These are phyloP conservation scores for Zygoascus biomembranicola DNA, from an alignment of 805 yeast species.

Conservation along the genomic window DNA sequence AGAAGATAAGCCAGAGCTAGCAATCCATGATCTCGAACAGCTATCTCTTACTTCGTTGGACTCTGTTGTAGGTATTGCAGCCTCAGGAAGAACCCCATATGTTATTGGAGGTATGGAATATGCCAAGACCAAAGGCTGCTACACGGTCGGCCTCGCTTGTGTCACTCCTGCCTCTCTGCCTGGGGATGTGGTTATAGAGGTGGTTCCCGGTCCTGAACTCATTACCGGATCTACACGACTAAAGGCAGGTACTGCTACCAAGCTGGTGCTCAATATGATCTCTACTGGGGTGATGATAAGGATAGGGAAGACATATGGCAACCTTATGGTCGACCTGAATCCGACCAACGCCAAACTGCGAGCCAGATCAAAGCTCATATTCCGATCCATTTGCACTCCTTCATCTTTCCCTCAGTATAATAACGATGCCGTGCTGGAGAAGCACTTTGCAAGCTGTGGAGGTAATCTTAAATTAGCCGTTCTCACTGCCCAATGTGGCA, in stretches of 20 bases:
- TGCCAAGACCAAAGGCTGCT: conserved; percentile 18
- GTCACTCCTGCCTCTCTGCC: conserved; percentile 13
- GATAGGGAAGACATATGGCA: conserved; percentile 21
- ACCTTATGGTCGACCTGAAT: conserved; percentile 22
- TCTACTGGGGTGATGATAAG: conserved; percentile 20
- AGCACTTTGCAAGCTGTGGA: conserved; percentile 10
- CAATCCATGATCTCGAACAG: conserved; percentile 16
- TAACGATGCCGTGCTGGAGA: conserved; percentile 6
- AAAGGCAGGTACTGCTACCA: conserved; percentile 25
- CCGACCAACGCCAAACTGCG: conserved; percentile 19
- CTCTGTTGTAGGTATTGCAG: conserved; percentile 23
- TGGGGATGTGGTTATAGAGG: conserved; percentile 14
- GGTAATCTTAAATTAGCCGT: conserved; percentile 18
- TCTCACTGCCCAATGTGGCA: conserved; percentile 17
- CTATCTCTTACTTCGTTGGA: conserved; percentile 15
- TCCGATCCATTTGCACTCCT: conserved; percentile 11
- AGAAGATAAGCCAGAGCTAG: conserved; percentile 19
- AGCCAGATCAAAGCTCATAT: conserved; percentile 16
- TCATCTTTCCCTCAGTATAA: conserved; percentile 1
- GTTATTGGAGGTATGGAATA: conserved; percentile 20
- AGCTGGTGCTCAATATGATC: conserved; percentile 20
- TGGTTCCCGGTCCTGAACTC: conserved; percentile 21
- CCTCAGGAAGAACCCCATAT: conserved; percentile 27
- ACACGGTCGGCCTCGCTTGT: conserved; percentile 19
- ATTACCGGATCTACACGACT: conserved; percentile 22